These are phyloP conservation scores for Mycena galericulata DNA, from an alignment of 768 basidiomycete species.

Conservation along the genomic window DNA sequence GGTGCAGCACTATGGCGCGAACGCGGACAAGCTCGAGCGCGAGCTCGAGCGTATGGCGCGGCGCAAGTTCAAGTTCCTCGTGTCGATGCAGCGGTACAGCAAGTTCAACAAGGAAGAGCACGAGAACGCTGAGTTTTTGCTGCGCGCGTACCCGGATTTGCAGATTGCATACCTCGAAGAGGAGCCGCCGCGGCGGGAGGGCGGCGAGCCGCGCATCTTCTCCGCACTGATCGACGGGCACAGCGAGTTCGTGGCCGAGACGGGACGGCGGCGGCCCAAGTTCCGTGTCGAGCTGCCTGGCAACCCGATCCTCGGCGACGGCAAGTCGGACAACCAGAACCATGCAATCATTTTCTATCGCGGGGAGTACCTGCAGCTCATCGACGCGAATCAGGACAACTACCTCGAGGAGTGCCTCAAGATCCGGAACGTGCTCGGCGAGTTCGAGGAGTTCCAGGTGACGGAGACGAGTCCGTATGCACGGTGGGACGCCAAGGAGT, in stretches of 20 bases:
- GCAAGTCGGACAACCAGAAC: slow-evolving; percentile 99
- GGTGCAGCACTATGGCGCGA: slow-evolving; percentile 97
- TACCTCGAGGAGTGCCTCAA: slow-evolving; percentile 99
- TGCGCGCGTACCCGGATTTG: slow-evolving; percentile 97
- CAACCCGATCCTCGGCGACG: slow-evolving; percentile 98
- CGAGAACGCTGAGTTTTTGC: slow-evolving; percentile 97
- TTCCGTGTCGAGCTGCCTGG: slow-evolving; percentile 99
- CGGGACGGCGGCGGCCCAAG: slow-evolving; percentile 91
- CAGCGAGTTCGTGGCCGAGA: slow-evolving; percentile 93
- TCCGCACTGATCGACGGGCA: slow-evolving; percentile 98
- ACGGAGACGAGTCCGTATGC: slow-evolving; percentile 93
- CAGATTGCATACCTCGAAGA: slow-evolving; percentile 99
- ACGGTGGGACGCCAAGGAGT: slow-evolving; percentile 90
- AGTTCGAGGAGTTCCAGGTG: slow-evolving; percentile 93
- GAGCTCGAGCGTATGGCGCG: slow-evolving; percentile 98
- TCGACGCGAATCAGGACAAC: slow-evolving; percentile 99
- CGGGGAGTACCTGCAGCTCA: slow-evolving; percentile 98
- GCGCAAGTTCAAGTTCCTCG: slow-evolving; percentile 98
- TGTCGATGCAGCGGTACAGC: slow-evolving; percentile 99
- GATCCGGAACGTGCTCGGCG: slow-evolving; percentile 95
- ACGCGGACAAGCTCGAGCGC: slow-evolving; percentile 95
- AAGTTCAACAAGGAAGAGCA: slow-evolving; percentile 99
- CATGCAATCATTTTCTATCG: slow-evolving; percentile 99
- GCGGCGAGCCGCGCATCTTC: slow-evolving; percentile 95
- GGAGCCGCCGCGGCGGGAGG: slow-evolving; percentile 93